Conservation (phyloP, 2,329 filamentous ascomycete species). For the Penicillium digitatum region DNA sequence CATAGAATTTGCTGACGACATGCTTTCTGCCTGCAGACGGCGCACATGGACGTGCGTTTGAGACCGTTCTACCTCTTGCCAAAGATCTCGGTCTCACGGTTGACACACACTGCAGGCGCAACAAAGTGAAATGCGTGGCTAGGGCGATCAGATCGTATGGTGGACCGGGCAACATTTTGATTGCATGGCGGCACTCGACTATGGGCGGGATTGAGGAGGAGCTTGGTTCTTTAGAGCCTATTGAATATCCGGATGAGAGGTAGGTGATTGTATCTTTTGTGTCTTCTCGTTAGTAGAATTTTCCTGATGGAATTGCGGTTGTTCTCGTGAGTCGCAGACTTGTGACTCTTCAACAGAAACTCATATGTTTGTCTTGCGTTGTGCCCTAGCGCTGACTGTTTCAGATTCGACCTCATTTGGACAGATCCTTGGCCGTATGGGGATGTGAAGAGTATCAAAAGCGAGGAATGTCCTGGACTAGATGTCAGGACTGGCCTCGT, state of each 20-base stretch:
- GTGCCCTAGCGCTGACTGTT: conserved; percentile 1
- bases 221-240: conserved; percentile 20
- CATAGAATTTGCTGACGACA: conserved; percentile 1
- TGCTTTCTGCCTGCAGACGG: conserved; percentile 10
- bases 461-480: conserved; percentile 27
- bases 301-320: too few relatives aligned
- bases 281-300: background rate
- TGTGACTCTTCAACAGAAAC: background rate
- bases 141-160: conserved; percentile 18
- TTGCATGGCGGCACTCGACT: conserved; percentile 29
- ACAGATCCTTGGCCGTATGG: conserved; percentile 28
- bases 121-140: conserved; percentile 22
- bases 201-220: conserved; percentile 21
- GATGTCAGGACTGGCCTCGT: conserved; percentile 18
- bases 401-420: conserved; percentile 32
- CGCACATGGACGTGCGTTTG: conserved; percentile 16
- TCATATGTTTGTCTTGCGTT: background rate
- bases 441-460: conserved; percentile 24
- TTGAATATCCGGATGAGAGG: conserved; percentile 27
- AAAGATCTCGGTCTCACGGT: conserved; percentile 26
- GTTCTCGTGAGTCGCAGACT: background rate
- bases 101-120: conserved; percentile 28
- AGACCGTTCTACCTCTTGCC: conserved; percentile 28
- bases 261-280: conserved; percentile 12
- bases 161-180: conserved; percentile 28